Base-by-base conservation (phyloP, 768 basidiomycete species). In the Pulveroboletus sp. region DNA sequence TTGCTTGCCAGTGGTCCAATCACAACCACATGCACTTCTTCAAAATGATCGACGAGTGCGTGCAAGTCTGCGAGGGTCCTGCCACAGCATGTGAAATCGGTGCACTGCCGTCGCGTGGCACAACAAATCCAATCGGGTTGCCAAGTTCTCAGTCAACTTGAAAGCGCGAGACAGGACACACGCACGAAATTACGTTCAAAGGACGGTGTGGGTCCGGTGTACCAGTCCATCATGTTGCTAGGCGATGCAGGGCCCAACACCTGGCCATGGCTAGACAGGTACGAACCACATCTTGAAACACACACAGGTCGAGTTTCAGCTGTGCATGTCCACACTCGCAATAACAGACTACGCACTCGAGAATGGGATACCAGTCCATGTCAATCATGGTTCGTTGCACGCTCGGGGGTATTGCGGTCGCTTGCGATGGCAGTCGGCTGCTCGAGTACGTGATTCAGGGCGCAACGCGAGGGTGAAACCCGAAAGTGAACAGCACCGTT, bases 21-120 rank as follows among this genome's bases (percentile, higher is more conserved):
- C 17, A 67, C 63, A 34, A 70, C 62, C 38, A 72, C 74, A 47
- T 72, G 72, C 7, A 62, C 53, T 54, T 79, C 78, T 53, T 79
- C 78, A 42, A 76, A 75, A 51, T 80, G 81, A 53, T 76, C 74
- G 44, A 80, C 66, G 17, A 79, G 69, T 33, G 70, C 72, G 55
- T 80, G 79, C 33, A 79, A 65, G 62, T 77, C 75, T 6, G 70
- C 56, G 25, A 78, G 72, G 19, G 65, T 60, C 37, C 70, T 63
- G 35, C 72, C 74, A 55, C 79, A 79, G 55, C 80, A 79, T 27
- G 67, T 69, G 57, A 75, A 79, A 65, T 79, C 65, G 33, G 68
- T 65, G 50, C 73, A 75, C 70, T 72, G 20, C 38, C n/a, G 1
- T n/a, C n/a, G 9, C 8, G 8, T 29, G 27, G 9, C 27, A 29